Conservation (phyloP, 345 rosid species). For the Syzygium aromaticum region DNA sequence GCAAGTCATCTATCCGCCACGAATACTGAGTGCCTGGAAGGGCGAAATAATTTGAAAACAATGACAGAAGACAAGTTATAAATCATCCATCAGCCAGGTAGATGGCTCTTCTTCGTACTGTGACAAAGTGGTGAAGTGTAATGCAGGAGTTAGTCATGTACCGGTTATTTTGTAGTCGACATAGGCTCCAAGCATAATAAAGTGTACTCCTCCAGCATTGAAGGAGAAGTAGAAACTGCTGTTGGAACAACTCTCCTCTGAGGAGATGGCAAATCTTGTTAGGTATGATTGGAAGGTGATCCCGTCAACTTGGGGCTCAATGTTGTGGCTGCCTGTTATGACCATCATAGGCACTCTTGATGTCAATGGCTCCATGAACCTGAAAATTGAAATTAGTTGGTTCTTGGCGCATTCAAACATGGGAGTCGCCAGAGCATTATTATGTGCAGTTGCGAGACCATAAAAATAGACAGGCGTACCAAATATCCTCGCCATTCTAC, state of each 20-base stretch:
- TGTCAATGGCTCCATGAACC: conserved; percentile 81
- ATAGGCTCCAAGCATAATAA: conserved; percentile 81
- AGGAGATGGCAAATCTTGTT: conserved; percentile 67
- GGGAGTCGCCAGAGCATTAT: not conserved
- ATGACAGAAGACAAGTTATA: not conserved
- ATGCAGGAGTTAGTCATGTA: conserved; percentile 3
- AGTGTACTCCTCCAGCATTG: conserved; percentile 79
- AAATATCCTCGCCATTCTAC: not conserved
- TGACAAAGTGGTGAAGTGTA: not conserved
- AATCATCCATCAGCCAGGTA: not conserved
- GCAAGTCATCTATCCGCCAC: conserved; percentile 68
- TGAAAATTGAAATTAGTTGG: conserved; percentile 1
- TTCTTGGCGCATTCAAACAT: not conserved
- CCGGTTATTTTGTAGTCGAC: conserved; percentile 62
- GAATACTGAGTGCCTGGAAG: conserved; percentile 52
- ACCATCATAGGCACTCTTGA: conserved; percentile 89
- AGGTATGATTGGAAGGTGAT: conserved; percentile 63
- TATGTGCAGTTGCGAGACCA: not conserved
- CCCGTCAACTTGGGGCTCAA: conserved; percentile 65
- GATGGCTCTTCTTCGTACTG: not conserved
- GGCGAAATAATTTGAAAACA: not conserved
- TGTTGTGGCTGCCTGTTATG: conserved; percentile 82
- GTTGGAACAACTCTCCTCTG: conserved; percentile 62
- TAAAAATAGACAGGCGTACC: not conserved
- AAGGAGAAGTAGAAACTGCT: conserved; percentile 80